phyloP scores from a whole-genome alignment of 2,329 filamentous ascomycete species.

The Didymella pomorum region DNA sequence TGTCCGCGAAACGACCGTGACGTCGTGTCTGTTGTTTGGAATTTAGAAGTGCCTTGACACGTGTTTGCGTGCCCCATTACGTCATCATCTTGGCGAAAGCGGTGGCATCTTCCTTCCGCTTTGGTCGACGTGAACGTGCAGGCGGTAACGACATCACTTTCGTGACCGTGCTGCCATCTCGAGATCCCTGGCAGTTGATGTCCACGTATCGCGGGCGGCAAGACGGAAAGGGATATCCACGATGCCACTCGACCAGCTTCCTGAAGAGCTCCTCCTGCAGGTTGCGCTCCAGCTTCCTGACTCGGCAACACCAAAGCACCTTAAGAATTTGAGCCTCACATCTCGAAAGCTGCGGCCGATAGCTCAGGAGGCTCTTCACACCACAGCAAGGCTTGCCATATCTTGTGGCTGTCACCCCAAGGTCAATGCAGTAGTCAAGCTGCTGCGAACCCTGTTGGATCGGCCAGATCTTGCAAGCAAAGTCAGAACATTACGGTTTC shows the following conservation, averaged over 20 bases:
- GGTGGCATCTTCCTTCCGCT: not conserved
- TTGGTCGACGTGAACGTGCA: not conserved
- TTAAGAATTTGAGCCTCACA: conserved; percentile 27
- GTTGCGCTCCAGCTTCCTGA: conserved; percentile 27
- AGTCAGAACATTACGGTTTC: conserved; percentile 28
- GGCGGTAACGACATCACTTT: conserved; percentile 1
- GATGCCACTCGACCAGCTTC: conserved; percentile 22
- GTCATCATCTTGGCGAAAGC: conserved; percentile 1
- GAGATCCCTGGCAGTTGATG: not conserved
- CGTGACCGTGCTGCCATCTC: not conserved
- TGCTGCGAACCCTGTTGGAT: conserved; percentile 34
- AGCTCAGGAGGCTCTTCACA: conserved; percentile 31
- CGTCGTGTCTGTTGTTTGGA: not conserved
- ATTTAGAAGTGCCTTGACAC: not conserved
- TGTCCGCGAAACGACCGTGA: not conserved
- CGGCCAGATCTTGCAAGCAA: conserved; percentile 33
- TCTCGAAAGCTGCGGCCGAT: conserved; percentile 29
- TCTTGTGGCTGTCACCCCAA: conserved; percentile 29
- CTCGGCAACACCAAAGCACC: conserved; percentile 19
- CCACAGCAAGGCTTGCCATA: conserved; percentile 24
- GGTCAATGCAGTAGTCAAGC: conserved; percentile 27
- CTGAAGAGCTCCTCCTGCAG: conserved; percentile 34
- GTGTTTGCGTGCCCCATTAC: not conserved
- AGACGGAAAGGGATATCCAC: not conserved
- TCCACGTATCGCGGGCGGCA: too few relatives aligned